These are phyloP conservation scores for Arabidopsis thaliana DNA, from an alignment of 345 rosid species.

Conservation along the genomic window TAIR10.1 NC_003076.8:5748501-5749000, in stretches of 20 bases:
- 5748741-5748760: background rate
- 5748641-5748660: background rate
- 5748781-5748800: background rate
- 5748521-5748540: background rate
- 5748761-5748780: background rate
- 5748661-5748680: background rate
- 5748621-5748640: background rate
- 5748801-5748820: background rate
- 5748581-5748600: background rate
- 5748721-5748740: background rate
- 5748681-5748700: background rate
- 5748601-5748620: background rate
- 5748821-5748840: background rate
- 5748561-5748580: conserved; percentile 10
- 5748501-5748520: conserved; percentile 7
- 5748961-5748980: background rate
- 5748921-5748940: background rate
- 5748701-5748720: background rate
- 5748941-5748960: background rate
- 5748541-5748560: conserved; percentile 35
- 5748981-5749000: background rate
- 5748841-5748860: background rate
- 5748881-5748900: too few relatives aligned
- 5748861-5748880: background rate
- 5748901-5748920: background rate